A percentile compares a stretch with the other conserved stretches of the same genome.
These are phyloP conservation scores for Hibiscus syriacus DNA, from an alignment of 345 rosid species.

Conservation along the genomic window DNA sequence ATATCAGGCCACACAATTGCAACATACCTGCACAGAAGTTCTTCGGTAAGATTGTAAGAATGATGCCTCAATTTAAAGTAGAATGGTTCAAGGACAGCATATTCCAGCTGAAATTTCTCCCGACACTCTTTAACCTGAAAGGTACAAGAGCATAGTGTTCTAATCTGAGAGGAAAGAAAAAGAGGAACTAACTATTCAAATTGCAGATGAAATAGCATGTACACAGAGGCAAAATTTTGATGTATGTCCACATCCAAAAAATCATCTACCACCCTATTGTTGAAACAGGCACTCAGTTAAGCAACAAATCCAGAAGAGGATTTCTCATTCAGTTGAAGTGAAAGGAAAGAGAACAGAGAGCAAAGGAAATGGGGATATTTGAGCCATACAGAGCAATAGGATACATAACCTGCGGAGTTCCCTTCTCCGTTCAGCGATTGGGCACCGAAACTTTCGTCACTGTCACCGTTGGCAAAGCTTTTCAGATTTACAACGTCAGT, in stretches of 20 bases:
- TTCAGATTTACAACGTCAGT: slow-evolving; percentile 68
- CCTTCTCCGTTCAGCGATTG: slow-evolving; percentile 77
- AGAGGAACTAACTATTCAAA: not conserved
- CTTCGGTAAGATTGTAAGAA: slow-evolving; percentile 15
- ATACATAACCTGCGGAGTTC: slow-evolving; percentile 70
- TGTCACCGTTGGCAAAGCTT: slow-evolving; percentile 89
- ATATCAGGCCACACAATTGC: slow-evolving; percentile 97
- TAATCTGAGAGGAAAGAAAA: not conserved
- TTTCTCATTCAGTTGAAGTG: not conserved
- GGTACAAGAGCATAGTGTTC: not conserved
- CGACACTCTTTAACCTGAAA: not conserved
- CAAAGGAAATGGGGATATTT: slow-evolving; percentile 74
- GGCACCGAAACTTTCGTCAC: slow-evolving; percentile 93
- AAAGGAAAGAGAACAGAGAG: not conserved
- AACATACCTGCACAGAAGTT: slow-evolving; percentile 67
- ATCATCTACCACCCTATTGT: slow-evolving; percentile 2
- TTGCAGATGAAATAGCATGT: not conserved
- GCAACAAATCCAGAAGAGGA: not conserved
- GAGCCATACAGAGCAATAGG: slow-evolving; percentile 91
- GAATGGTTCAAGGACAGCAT: not conserved
- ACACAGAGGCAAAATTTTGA: not conserved
- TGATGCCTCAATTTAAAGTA: slow-evolving; percentile 5
- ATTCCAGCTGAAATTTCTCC: slow-evolving; percentile 5
- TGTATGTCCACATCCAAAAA: not conserved
- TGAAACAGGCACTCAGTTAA: not conserved